phyloP scores from a whole-genome alignment of 2,329 filamentous ascomycete genomes.

The Sarocladium oryzae region DNA sequence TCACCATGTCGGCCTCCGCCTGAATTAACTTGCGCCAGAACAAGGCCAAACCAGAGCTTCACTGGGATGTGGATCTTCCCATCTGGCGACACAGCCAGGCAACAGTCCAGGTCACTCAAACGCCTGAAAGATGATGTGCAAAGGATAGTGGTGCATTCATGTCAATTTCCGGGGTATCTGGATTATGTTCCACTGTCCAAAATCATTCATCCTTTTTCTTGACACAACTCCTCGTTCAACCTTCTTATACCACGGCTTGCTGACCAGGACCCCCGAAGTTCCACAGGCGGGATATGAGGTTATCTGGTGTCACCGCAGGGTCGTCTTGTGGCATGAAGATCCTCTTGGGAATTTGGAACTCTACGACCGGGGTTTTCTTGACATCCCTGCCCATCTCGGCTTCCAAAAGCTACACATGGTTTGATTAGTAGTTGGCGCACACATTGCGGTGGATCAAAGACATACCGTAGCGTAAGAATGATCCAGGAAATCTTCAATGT shows the following conservation, averaged over 20 bases:
- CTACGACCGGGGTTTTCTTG: conserved; percentile 81
- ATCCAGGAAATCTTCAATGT: conserved; percentile 94
- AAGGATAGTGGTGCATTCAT: too few relatives aligned
- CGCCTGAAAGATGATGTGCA: too few relatives aligned
- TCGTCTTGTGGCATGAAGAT: conserved; percentile 57
- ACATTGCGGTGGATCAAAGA: conserved; percentile 15
- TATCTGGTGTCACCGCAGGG: conserved; percentile 42
- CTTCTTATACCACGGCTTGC: neutral
- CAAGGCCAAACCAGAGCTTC: too few relatives aligned
- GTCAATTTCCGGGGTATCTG: neutral
- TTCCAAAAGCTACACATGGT: conserved; percentile 63
- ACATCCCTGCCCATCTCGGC: conserved; percentile 77
- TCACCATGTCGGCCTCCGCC: too few relatives aligned
- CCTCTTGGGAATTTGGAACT: conserved; percentile 87
- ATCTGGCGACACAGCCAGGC: too few relatives aligned
- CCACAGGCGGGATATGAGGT: conserved; percentile 54
- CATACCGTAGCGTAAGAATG: conserved; percentile 80
- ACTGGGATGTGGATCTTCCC: neutral
- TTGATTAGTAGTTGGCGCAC: conserved; percentile 1
- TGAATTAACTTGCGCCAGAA: too few relatives aligned
- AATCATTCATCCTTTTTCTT: neutral
- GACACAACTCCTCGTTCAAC: neutral
- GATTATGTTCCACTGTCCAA: neutral
- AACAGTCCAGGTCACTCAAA: too few relatives aligned
- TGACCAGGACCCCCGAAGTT: conserved; percentile 35